Conservation (phyloP, 2,329 filamentous ascomycete species). For the Annulohypoxylon truncatum region DNA sequence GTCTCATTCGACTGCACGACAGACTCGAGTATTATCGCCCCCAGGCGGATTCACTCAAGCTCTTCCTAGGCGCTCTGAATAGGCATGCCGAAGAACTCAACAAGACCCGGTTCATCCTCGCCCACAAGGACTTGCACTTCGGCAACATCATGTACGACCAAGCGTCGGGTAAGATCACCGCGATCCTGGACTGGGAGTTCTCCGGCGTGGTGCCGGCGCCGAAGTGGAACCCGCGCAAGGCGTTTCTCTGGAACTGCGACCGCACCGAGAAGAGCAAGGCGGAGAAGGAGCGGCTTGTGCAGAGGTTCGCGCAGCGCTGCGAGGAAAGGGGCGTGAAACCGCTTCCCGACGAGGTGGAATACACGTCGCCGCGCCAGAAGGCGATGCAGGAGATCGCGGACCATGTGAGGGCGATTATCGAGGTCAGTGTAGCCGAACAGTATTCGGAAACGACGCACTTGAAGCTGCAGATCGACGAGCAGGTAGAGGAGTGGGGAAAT, state of each 20-base stretch:
- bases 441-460: neutral
- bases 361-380: slow-evolving; percentile 5
- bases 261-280: neutral
- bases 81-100: slow-evolving; percentile 38
- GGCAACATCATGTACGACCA: slow-evolving; percentile 53
- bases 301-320: neutral
- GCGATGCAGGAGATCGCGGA: slow-evolving; percentile 5
- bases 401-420: slow-evolving; percentile 15
- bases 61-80: slow-evolving; percentile 37
- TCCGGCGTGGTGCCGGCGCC: slow-evolving; percentile 50
- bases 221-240: slow-evolving; percentile 52
- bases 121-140: slow-evolving; percentile 55
- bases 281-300: neutral
- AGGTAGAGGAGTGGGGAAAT: neutral
- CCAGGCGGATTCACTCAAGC: slow-evolving; percentile 46
- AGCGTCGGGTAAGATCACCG: slow-evolving; percentile 45
- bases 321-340: neutral
- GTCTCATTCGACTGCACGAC: slow-evolving; percentile 45
- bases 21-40: slow-evolving; percentile 46
- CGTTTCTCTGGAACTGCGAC: slow-evolving; percentile 50
- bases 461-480: neutral
- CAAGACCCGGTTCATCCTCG: slow-evolving; percentile 43
- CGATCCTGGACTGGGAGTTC: slow-evolving; percentile 55
- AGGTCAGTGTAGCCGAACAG: slow-evolving; percentile 15
- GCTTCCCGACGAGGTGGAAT: slow-evolving; percentile 26